phyloP scores from a whole-genome alignment of 805 yeast species.

The Candida methanosorbosa region DNA sequence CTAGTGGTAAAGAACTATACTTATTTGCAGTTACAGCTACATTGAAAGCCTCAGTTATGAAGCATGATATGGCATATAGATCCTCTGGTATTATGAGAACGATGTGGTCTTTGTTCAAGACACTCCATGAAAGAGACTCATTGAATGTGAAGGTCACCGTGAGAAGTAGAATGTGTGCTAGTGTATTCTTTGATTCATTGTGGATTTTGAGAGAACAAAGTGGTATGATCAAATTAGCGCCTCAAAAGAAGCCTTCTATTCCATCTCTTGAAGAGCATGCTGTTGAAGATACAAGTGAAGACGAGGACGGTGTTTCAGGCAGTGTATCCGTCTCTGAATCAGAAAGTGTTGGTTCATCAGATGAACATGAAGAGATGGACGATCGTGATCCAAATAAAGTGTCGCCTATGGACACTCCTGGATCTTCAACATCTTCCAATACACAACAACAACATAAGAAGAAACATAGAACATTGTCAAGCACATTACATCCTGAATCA shows the following conservation, averaged over 20 bases:
- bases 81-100: constrained; percentile 91
- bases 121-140: constrained; percentile 47
- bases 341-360: constrained; percentile 23
- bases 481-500: constrained; percentile 53
- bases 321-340: constrained; percentile 13
- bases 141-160: constrained; percentile 42
- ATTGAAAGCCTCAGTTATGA: constrained; percentile 72
- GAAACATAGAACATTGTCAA: constrained; percentile 44
- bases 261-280: constrained; percentile 6
- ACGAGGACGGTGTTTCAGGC: constrained; percentile 6
- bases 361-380: constrained; percentile 16
- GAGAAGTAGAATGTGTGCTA: constrained; percentile 82
- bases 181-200: constrained; percentile 85
- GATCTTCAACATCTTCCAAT: constrained; percentile 11
- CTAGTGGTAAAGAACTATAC: constrained; percentile 63
- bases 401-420: constrained; percentile 18
- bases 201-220: constrained; percentile 80
- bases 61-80: constrained; percentile 88
- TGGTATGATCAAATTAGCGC: constrained; percentile 66
- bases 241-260: constrained; percentile 13
- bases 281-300: constrained; percentile 15
- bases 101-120: constrained; percentile 81
- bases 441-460: constrained; percentile 15
- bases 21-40: constrained; percentile 60
- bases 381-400: constrained; percentile 14